phyloP scores from a whole-genome alignment of 2,329 filamentous ascomycete species.

The Macrophomina phaseolina region DNA sequence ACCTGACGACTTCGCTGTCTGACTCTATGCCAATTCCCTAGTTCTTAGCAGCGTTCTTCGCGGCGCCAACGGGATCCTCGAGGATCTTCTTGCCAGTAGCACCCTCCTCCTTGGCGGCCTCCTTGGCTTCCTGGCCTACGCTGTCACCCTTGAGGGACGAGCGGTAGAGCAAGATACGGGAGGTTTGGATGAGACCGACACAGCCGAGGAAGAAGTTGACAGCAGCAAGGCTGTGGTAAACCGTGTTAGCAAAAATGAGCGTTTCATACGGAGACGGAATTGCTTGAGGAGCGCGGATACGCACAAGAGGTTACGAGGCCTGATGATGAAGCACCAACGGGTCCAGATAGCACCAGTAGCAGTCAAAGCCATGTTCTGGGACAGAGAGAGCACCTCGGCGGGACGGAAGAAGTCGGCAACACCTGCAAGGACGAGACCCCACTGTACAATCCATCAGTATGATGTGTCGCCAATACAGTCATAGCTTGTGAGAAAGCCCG shows the following conservation, averaged over 20 bases:
- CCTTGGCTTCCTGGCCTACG: constrained; percentile 49
- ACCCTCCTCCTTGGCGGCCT: constrained; percentile 46
- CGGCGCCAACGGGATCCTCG: constrained; percentile 40
- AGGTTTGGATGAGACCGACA: constrained; percentile 82
- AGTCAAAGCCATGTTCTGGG: constrained; percentile 88
- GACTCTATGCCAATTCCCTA: not conserved
- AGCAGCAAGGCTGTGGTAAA: constrained; percentile 73
- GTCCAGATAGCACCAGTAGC: constrained; percentile 97
- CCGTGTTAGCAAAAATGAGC: constrained; percentile 19
- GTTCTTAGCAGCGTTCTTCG: constrained; percentile 32
- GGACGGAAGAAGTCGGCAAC: constrained; percentile 90
- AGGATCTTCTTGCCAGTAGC: constrained; percentile 42
- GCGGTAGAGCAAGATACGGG: constrained; percentile 74
- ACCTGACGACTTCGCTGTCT: not conserved
- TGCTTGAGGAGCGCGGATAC: constrained; percentile 38
- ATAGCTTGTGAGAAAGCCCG: not conserved
- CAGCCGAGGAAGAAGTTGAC: constrained; percentile 98
- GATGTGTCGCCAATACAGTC: not conserved
- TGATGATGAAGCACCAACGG: constrained; percentile 97
- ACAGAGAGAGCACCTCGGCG: constrained; percentile 88
- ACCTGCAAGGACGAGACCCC: constrained; percentile 90
- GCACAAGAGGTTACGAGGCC: constrained; percentile 87
- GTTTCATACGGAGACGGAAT: not conserved
- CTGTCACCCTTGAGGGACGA: constrained; percentile 61
- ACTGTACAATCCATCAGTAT: constrained; percentile 58